Conservation (phyloP, 768 basidiomycete species). For the Neoboletus subvelutipes region DNA sequence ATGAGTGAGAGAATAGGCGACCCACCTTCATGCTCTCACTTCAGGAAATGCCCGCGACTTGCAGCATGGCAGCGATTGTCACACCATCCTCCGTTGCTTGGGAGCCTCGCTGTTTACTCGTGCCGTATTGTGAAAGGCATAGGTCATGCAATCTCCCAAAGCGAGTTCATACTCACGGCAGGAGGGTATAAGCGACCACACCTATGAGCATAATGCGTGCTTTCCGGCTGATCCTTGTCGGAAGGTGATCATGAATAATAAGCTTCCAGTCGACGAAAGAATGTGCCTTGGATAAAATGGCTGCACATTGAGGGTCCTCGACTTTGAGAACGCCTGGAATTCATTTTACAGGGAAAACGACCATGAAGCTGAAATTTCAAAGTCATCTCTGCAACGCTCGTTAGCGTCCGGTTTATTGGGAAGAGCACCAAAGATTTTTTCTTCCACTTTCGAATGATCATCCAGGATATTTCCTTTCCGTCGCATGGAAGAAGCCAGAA, state of each 20-base stretch:
- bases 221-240: constrained; percentile 33
- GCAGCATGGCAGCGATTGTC: background rate
- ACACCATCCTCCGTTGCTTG: constrained; percentile 41
- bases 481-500: constrained; percentile 15
- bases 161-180: background rate
- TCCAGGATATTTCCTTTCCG: constrained; percentile 1
- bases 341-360: constrained; percentile 13
- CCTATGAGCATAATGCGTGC: constrained; percentile 19
- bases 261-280: constrained; percentile 40
- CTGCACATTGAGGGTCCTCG: constrained; percentile 20
- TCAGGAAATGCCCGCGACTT: background rate
- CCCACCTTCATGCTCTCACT: background rate
- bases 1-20: background rate
- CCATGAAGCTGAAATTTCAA: constrained; percentile 23
- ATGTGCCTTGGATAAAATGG: constrained; percentile 19
- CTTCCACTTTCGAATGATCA: background rate
- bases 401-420: background rate
- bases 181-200: constrained; percentile 24
- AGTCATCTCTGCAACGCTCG: constrained; percentile 7
- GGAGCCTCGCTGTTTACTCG: background rate
- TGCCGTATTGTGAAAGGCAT: background rate
- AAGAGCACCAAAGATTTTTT: background rate
- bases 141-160: background rate
- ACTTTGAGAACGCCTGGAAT: constrained; percentile 19
- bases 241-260: constrained; percentile 31